These are phyloP conservation scores for Penicillium sp. DNA, from an alignment of 2,329 filamentous ascomycete species.

Conservation along the genomic window DNA sequence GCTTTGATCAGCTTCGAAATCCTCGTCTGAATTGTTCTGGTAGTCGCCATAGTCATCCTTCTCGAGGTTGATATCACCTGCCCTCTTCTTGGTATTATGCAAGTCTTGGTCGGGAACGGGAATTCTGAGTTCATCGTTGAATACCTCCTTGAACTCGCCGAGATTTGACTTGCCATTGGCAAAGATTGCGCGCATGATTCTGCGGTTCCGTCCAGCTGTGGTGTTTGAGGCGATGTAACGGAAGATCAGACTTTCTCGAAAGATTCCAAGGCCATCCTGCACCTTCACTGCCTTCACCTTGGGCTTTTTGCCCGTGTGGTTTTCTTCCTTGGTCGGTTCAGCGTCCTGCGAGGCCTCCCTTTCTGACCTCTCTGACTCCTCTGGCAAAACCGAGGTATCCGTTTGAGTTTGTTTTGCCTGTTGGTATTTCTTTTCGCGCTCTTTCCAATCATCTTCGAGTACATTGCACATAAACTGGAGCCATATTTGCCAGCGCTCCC, in stretches of 20 bases:
- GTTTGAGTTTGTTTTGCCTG: conserved; percentile 24
- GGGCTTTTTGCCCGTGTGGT: conserved; percentile 1
- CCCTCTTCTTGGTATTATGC: conserved; percentile 37
- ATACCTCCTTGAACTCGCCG: conserved; percentile 47
- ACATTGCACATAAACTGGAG: conserved; percentile 64
- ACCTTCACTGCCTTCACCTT: neutral
- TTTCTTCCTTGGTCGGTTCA: neutral
- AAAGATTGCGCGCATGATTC: conserved; percentile 48
- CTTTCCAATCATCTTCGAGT: conserved; percentile 45
- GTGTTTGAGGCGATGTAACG: conserved; percentile 39
- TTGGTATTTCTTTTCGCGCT: conserved; percentile 25
- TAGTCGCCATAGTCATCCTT: conserved; percentile 48
- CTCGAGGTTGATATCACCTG: conserved; percentile 45
- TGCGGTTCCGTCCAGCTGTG: conserved; percentile 36
- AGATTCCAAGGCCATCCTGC: conserved; percentile 14
- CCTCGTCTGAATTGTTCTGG: conserved; percentile 38
- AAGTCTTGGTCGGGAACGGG: conserved; percentile 22
- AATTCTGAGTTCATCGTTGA: conserved; percentile 45
- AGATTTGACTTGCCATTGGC: conserved; percentile 40
- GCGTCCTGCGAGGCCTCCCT: conserved; percentile 18
- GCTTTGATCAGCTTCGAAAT: conserved; percentile 22
- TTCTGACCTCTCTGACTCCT: conserved; percentile 13
- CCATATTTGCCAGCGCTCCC: conserved; percentile 79
- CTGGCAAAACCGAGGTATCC: neutral
- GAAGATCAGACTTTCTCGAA: conserved; percentile 43